Conservation (phyloP, 495 filamentous ascomycete species). For the Annulohypoxylon stygium region DNA sequence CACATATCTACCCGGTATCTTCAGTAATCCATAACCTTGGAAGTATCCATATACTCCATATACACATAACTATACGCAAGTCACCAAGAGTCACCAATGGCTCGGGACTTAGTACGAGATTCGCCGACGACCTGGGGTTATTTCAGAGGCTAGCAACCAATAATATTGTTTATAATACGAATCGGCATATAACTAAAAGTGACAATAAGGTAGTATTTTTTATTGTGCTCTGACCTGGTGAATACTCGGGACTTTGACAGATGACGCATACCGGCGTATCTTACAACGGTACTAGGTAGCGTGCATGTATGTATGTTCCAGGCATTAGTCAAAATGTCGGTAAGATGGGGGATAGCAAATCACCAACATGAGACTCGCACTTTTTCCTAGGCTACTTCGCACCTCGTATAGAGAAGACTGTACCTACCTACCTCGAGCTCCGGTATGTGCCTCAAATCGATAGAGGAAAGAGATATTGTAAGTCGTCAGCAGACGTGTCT, state of each 20-base stretch:
- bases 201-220: constrained; percentile 2
- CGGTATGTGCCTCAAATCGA: too few species aligned
- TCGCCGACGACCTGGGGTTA: constrained; percentile 9
- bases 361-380: not conserved
- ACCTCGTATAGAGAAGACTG: not conserved
- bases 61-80: constrained; percentile 14
- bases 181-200: constrained; percentile 8
- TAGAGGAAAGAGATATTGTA: not conserved
- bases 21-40: too few species aligned
- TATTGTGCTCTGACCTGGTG: constrained; percentile 4
- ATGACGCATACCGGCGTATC: constrained; percentile 1
- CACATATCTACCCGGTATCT: constrained; percentile 7
- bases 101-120: constrained; percentile 34
- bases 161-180: constrained; percentile 22
- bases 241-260: not conserved
- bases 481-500: constrained; percentile 17
- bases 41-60: too few species aligned
- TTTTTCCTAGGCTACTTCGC: not conserved
- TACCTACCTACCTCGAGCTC: too few species aligned
- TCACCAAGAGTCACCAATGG: not conserved
- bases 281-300: not conserved
- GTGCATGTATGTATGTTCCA: not conserved
- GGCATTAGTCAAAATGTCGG: constrained; percentile 39
- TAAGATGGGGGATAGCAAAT: constrained; percentile 15
- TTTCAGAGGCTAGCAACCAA: constrained; percentile 8